phyloP scores from a whole-genome alignment of 768 basidiomycete species.

The Mycena sanguinolenta region DNA sequence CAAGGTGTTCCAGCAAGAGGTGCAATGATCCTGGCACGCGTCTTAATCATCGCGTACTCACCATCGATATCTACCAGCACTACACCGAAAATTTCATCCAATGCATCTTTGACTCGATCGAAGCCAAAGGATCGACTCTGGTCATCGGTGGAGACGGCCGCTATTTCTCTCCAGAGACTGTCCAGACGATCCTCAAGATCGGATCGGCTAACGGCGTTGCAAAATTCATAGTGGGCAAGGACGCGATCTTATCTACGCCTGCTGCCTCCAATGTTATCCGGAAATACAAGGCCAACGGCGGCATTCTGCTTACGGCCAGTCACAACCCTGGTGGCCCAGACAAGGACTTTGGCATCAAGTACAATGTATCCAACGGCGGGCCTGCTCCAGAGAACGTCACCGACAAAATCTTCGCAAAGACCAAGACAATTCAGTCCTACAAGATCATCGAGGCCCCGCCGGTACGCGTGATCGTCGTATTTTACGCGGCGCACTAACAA shows the following conservation, averaged over 20 bases:
- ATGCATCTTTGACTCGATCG: slow-evolving; percentile 92
- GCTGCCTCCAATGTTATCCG: slow-evolving; percentile 97
- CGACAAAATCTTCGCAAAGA: slow-evolving; percentile 93
- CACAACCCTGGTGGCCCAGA: slow-evolving; percentile 99
- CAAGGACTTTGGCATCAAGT: slow-evolving; percentile 99
- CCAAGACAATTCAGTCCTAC: slow-evolving; percentile 89
- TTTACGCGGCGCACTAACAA: slow-evolving; percentile 22
- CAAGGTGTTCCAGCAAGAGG: slow-evolving; percentile 98
- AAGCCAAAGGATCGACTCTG: slow-evolving; percentile 82
- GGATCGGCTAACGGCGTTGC: slow-evolving; percentile 94
- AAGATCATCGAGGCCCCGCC: slow-evolving; percentile 83
- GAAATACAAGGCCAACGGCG: slow-evolving; percentile 95
- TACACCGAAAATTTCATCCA: slow-evolving; percentile 99
- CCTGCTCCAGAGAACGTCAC: slow-evolving; percentile 97
- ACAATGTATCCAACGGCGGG: slow-evolving; percentile 97
- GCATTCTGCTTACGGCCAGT: slow-evolving; percentile 95
- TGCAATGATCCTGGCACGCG: slow-evolving; percentile 50
- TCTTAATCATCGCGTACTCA: slow-evolving; percentile 26
- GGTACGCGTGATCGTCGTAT: slow-evolving; percentile 58
- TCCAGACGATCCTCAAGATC: slow-evolving; percentile 94
- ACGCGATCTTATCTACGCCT: slow-evolving; percentile 95
- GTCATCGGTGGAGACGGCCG: slow-evolving; percentile 99
- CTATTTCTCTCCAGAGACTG: slow-evolving; percentile 87
- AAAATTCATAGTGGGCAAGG: slow-evolving; percentile 93
- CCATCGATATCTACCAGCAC: slow-evolving; percentile 74